phyloP scores from a whole-genome alignment of 192 early-diverging fungal genomes.

The Backusella australiensis region DNA sequence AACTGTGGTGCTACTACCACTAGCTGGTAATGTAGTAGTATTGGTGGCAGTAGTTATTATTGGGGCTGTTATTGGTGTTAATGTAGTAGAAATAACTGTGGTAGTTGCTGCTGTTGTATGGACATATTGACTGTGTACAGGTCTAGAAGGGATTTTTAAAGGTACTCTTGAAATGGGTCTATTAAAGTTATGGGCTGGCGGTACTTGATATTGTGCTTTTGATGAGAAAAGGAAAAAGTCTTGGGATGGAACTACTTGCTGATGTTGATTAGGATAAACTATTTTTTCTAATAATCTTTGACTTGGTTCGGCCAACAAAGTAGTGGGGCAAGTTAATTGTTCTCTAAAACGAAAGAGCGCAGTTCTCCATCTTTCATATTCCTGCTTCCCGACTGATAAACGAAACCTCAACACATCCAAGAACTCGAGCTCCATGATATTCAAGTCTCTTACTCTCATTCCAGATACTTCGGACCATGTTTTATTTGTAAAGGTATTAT shows the following conservation, averaged over 20 bases:
- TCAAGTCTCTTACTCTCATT: slow-evolving; percentile 77
- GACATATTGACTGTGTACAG: not conserved
- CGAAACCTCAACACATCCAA: slow-evolving; percentile 71
- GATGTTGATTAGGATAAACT: slow-evolving; percentile 1
- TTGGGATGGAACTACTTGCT: not conserved
- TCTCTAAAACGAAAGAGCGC: slow-evolving; percentile 41
- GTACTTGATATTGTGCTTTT: slow-evolving; percentile 8
- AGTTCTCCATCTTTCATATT: slow-evolving; percentile 69
- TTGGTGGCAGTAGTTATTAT: not conserved
- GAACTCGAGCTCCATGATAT: slow-evolving; percentile 84
- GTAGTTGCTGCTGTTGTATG: not conserved
- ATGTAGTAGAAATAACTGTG: not conserved
- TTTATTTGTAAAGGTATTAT: slow-evolving; percentile 89
- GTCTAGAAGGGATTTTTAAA: slow-evolving; percentile 10
- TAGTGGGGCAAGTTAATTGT: slow-evolving; percentile 14
- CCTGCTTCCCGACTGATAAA: slow-evolving; percentile 61
- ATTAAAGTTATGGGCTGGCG: slow-evolving; percentile 3
- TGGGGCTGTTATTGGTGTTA: not conserved
- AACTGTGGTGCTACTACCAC: not conserved
- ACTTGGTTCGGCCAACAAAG: slow-evolving; percentile 13
- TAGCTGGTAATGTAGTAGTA: not conserved
- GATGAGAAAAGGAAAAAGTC: slow-evolving; percentile 4
- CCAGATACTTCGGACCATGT: slow-evolving; percentile 86
- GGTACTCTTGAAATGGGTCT: slow-evolving; percentile 11
- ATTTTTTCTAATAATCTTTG: slow-evolving; percentile 21